Conservation (phyloP, 1,139 yeast genomes). For the Sugiyamaella sp. region DNA sequence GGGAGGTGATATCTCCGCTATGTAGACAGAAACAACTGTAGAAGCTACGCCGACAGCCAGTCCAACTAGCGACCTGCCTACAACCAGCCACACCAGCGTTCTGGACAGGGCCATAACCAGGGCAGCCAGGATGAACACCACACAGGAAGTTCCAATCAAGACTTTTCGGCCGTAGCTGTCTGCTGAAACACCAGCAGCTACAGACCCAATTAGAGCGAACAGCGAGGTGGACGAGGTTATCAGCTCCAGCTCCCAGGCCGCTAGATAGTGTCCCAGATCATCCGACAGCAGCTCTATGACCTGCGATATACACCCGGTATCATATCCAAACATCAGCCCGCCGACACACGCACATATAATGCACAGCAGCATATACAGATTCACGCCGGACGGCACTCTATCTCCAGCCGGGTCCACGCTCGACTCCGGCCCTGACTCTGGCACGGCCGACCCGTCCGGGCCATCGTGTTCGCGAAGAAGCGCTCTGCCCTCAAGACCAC, state of each 20-base stretch:
- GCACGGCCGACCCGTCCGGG: background rate
- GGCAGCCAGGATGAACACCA: constrained; percentile 45
- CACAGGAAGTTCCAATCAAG: constrained; percentile 45
- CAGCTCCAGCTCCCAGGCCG: constrained; percentile 44
- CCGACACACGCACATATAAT: constrained; percentile 32
- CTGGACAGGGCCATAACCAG: constrained; percentile 44
- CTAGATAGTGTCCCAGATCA: constrained; percentile 35
- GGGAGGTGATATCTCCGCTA: constrained; percentile 50
- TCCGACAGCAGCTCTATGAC: constrained; percentile 44
- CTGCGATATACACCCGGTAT: constrained; percentile 34
- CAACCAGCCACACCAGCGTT: constrained; percentile 37
- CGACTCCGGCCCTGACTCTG: background rate
- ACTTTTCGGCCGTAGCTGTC: constrained; percentile 43
- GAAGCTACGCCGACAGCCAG: constrained; percentile 50
- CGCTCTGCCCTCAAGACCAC: background rate
- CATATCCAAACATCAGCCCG: constrained; percentile 35
- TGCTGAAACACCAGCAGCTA: constrained; percentile 45
- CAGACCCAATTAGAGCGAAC: constrained; percentile 50
- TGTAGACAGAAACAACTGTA: constrained; percentile 48
- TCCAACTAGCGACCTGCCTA: constrained; percentile 49
- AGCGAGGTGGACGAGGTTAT: constrained; percentile 49
- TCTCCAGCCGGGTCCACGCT: background rate
- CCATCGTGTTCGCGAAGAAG: background rate
- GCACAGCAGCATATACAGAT: constrained; percentile 22
- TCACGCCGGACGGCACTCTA: background rate